Base-by-base conservation (phyloP, 176 grass and related monocot genomes). In the Poa pratensis region DNA sequence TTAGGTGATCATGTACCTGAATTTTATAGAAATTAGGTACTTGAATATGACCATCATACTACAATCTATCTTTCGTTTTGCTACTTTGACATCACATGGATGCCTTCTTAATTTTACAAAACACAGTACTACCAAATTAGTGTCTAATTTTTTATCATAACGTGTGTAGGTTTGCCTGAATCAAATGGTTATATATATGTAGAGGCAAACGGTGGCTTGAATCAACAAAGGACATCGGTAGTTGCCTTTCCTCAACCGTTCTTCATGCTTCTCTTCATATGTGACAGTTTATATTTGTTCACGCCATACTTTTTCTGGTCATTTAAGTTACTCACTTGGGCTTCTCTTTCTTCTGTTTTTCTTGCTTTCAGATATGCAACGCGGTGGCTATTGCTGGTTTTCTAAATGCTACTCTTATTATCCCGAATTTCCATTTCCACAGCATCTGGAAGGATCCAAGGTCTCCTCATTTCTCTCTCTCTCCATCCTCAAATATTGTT, bases 171-270 rank as follows among this genome's bases (percentile, higher is more conserved):
- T 64, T 73, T 98, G 84, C 87, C 96, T 76, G 96, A 98, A 88
- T 98, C 96, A 89, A 95, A 98, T 93, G 96, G 96, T 59, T 98
- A 98, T 81, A 94, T 98, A 83, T 98, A 95, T 80, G 51, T 98
- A 52, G 96, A 98, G 83, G 96, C 96, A 75, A 98, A 98, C 76
- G 96, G 96, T 67, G 96, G 96, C 53, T 92, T 98, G 86, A 98
- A 98, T 94, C 96, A 98, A 69, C 96, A 98, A 76, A 86, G 96
- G 50, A 92, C 96, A 85, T 98, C 96, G 35, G 96, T 98, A 80
- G 69, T 86, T 82, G 19, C 69, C 55, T 90, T 78, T 45, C 18
- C 63, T 83, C 73, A 75, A 54, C 48, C 7, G 12, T 83, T 76
- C 16, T 82, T 79, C 37, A 85, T 66, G 70, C 24, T 58, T 80